Conservation (phyloP, 371 early-diverging fungal species). For the Zancudomyces culisetae region DNA sequence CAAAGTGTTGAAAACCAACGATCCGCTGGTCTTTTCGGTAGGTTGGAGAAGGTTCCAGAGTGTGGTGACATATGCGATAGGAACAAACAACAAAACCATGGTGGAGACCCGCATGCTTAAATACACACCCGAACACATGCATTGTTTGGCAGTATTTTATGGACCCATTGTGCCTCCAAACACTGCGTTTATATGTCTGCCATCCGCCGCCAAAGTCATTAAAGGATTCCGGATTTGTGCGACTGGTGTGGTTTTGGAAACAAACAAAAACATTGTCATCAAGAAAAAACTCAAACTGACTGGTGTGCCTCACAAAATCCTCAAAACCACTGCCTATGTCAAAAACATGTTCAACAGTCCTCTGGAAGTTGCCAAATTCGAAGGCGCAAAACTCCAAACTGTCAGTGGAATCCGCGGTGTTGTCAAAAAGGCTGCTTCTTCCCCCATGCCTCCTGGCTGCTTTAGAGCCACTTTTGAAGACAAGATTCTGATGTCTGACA, state of each 20-base stretch:
- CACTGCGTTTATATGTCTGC: constrained; percentile 88
- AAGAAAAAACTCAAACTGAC: constrained; percentile 98
- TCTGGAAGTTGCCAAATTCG: constrained; percentile 97
- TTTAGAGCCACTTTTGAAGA: constrained; percentile 99
- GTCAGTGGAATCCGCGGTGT: constrained; percentile 97
- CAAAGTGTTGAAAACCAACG: constrained; percentile 91
- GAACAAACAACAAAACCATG: constrained; percentile 85
- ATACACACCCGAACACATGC: constrained; percentile 98
- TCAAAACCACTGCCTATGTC: constrained; percentile 96
- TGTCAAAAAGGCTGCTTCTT: constrained; percentile 78
- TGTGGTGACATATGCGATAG: constrained; percentile 83
- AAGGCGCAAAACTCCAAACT: constrained; percentile 88
- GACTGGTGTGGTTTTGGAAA: constrained; percentile 85
- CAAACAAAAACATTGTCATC: constrained; percentile 69
- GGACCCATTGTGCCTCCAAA: constrained; percentile 84
- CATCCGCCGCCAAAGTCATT: constrained; percentile 48
- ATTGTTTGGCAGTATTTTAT: constrained; percentile 87
- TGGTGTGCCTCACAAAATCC: constrained; percentile 84
- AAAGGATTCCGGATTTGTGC: constrained; percentile 84
- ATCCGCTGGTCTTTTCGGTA: constrained; percentile 90
- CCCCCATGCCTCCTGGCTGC: constrained; percentile 79
- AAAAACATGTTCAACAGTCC: constrained; percentile 98
- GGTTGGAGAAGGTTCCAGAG: constrained; percentile 98
- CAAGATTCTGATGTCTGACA: constrained; percentile 88
- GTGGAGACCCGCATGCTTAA: constrained; percentile 97